Percentiles rank a stretch among this genome's conserved stretches.
phyloP scores from a whole-genome alignment of 2,329 filamentous ascomycete species.

The Sclerotinia trifoliorum region DNA sequence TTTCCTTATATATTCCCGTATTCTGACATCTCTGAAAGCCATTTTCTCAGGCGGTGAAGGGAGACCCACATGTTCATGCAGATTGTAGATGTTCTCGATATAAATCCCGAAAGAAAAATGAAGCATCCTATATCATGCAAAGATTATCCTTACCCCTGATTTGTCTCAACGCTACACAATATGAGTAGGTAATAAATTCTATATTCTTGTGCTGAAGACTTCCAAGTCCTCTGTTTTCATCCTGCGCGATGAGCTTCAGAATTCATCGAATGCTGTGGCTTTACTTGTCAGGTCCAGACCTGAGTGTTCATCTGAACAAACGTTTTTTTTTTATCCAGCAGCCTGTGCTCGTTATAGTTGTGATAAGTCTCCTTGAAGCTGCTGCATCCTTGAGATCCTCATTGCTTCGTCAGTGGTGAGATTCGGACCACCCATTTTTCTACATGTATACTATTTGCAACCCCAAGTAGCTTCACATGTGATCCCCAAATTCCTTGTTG shows the following conservation, averaged over 20 bases:
- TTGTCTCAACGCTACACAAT: background rate
- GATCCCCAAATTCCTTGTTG: background rate
- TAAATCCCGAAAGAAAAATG: background rate
- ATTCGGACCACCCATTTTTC: background rate
- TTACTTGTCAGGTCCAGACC: too few relatives aligned
- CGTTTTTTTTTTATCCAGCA: background rate
- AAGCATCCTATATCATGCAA: background rate
- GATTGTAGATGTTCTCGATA: background rate
- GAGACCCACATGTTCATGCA: constrained; percentile 11
- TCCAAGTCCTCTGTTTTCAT: too few relatives aligned
- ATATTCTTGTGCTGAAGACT: too few relatives aligned
- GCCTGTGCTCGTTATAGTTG: background rate
- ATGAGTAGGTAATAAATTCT: too few relatives aligned
- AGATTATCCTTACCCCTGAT: background rate
- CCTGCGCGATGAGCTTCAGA: background rate
- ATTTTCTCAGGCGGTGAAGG: constrained; percentile 9
- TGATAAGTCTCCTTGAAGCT: background rate
- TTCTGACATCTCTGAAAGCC: background rate
- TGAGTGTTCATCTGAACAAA: background rate
- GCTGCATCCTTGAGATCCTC: background rate
- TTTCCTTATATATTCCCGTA: background rate
- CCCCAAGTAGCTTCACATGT: too few relatives aligned
- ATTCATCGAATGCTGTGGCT: too few relatives aligned
- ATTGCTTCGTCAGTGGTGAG: background rate
- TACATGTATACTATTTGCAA: background rate